phyloP scores from a whole-genome alignment of 2,329 filamentous ascomycete species.

The Onygenales sp. region DNA sequence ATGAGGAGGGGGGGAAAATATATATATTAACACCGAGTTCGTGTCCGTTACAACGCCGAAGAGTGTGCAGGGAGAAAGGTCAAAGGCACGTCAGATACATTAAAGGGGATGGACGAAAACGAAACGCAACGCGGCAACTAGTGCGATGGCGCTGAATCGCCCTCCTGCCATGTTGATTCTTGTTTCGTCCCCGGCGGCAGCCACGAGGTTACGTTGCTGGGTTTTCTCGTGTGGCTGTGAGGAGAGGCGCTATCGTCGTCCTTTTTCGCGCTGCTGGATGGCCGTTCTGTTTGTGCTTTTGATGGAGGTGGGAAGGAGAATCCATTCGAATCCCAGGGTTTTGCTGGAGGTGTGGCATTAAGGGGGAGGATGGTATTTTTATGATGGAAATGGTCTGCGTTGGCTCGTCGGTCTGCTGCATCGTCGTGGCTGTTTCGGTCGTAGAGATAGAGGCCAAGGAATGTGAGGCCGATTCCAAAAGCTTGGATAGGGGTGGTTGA shows the following conservation, averaged over 20 bases:
- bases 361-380: slow-evolving; percentile 59
- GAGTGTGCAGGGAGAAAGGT: background rate
- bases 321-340: slow-evolving; percentile 28
- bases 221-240: slow-evolving; percentile 29
- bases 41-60: too few relatives aligned
- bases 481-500: slow-evolving; percentile 75
- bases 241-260: slow-evolving; percentile 27
- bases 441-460: slow-evolving; percentile 88
- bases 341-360: slow-evolving; percentile 28
- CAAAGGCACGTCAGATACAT: background rate
- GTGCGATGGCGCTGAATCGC: slow-evolving; percentile 29
- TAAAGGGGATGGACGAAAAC: background rate
- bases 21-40: too few relatives aligned
- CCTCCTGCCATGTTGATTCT: slow-evolving; percentile 67
- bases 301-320: slow-evolving; percentile 22
- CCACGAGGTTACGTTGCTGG: slow-evolving; percentile 43
- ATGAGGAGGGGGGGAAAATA: background rate
- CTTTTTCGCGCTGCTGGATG: slow-evolving; percentile 27
- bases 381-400: slow-evolving; percentile 52
- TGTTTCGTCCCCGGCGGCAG: slow-evolving; percentile 72
- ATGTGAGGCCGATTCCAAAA: slow-evolving; percentile 78
- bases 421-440: slow-evolving; percentile 83
- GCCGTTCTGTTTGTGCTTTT: background rate
- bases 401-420: slow-evolving; percentile 73
- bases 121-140: slow-evolving; percentile 4